Evolutionary conservation across 108 stramenopile genomes (phyloP), one percentile per base, ranked within the genome.

Genomic region (Conticribra guillardii): DNA sequence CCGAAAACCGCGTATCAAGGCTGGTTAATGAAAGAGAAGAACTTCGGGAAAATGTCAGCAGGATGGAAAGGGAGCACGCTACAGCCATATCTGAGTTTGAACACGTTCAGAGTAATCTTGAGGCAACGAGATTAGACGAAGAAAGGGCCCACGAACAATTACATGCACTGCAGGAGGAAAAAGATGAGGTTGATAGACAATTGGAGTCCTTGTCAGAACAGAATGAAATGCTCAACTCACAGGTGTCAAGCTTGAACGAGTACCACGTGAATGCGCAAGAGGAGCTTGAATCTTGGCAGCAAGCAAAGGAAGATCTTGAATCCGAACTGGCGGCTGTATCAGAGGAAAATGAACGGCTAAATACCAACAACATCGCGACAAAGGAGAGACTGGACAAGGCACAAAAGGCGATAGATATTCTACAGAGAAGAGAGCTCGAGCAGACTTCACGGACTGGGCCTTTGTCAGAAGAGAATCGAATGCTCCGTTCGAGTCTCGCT

Each of bases 311-410:
- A n/a, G 55, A 56, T 32, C 0, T 63, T 15, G 54, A 73, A 17
- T 34, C 62, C 32, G 46, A 73, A 31, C 31, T 73, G 18, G 31
- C 45, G 29, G 60, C 26, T 15, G 15, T 48, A 8, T 34, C 33
- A 0, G 44, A 71, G 70, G 71, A 63, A 44, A 64, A 55, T 48
- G 31, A 4, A 18, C 0, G 7, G 4, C 44, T 73, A 14, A 48
- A 23, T 11, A 28, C 62, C n/a, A 56, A 27, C 30, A 73, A 56
- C 27, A 44, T 56, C 46, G 41, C 61, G 17, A 33, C 63, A 46
- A 64, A 73, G 32, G 62, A 73, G 55, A 73, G 71, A 29, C 46
- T 73, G 15, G 41, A 49, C 8, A 53, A 64, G 33, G 26, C 53
- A 41, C 46, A 63, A 5, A 15, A 28, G 31, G 21, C 48, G 45